Base-by-base conservation (phyloP, 495 filamentous ascomycete genomes). In the Halenospora varia region DNA sequence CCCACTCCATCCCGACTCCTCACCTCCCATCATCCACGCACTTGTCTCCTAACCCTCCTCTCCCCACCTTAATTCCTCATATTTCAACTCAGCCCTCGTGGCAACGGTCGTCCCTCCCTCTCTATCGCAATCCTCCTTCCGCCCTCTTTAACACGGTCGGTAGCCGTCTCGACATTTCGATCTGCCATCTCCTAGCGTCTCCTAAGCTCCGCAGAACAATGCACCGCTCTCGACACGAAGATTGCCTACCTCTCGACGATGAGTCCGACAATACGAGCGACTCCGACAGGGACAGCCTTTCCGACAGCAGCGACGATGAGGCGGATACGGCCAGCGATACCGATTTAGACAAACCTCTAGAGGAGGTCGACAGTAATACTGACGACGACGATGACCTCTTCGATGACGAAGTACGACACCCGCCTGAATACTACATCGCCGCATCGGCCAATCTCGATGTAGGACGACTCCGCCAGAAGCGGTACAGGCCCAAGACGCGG, bases 291-390 rank as follows among this genome's bases (percentile, higher is more conserved):
- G 47, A 57, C 48, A 51, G 48, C 47, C 55, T 57, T 48, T 57
- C 51, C 55, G 47, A 57, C 48, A 51, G 25, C n/a, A 57, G 55
- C 29, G 55, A 57, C 48, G 35, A 57, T 51, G 55, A 57, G 46
- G 46, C 29, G 39, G 55, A 57, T 26, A 57, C 35, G 25, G 48
- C 55, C 20, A 57, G 55, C 48, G 48, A 51, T 29, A 44, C 55
- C 24, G 48, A 57, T 22, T 41, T 22, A 25, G 55, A 51, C 9
- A 56, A 44, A n/a, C 24, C 53, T 48, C 24, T 39, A 22, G 42
- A 56, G 41, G 40, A 19, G 17, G 53, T 13, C 29, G 13, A 35
- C 29, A 35, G 29, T 35, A 13, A 35, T 35, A 13, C 29, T 35
- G 29, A 35, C 29, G 29, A 35, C 29, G 29, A 56, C 45, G 53